Percentiles rank a stretch among this genome's conserved stretches.
phyloP scores from a whole-genome alignment of 495 filamentous ascomycete species.

The Stereocaulon alpinum region DNA sequence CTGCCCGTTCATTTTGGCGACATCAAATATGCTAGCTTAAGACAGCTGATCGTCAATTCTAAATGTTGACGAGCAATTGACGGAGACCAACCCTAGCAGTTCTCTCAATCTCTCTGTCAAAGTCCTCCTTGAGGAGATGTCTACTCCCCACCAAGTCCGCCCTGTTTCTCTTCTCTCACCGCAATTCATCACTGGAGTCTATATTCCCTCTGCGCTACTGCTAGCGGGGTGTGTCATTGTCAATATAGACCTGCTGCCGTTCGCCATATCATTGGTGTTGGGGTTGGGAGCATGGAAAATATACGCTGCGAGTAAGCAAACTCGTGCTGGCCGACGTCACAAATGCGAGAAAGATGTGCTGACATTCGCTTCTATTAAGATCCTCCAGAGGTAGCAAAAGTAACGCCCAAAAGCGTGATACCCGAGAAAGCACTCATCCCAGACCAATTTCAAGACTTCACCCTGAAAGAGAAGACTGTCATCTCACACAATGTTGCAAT shows the following conservation, averaged over 20 bases:
- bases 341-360: slow-evolving; percentile 20
- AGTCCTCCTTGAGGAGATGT: slow-evolving; percentile 10
- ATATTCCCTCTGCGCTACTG: slow-evolving; percentile 76
- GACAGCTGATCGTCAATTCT: background rate
- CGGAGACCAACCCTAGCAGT: background rate
- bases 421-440: slow-evolving; percentile 77
- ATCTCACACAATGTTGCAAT: slow-evolving; percentile 97
- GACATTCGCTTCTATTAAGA: slow-evolving; percentile 32
- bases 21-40: background rate
- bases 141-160: slow-evolving; percentile 23
- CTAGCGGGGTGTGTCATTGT: slow-evolving; percentile 64
- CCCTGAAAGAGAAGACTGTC: slow-evolving; percentile 78
- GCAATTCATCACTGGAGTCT: slow-evolving; percentile 60
- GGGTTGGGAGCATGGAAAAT: slow-evolving; percentile 50
- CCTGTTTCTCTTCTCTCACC: slow-evolving; percentile 33
- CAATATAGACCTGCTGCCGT: slow-evolving; percentile 67
- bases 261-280: slow-evolving; percentile 55
- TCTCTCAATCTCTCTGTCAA: background rate
- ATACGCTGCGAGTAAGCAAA: slow-evolving; percentile 44
- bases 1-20: background rate
- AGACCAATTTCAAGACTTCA: slow-evolving; percentile 76
- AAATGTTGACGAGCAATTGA: background rate
- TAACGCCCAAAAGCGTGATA: slow-evolving; percentile 18
- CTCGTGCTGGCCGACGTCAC: slow-evolving; percentile 6
- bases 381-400: background rate